Base-by-base conservation (phyloP, 2,329 filamentous ascomycete genomes). In the Pyrenochaeta sp. region DNA sequence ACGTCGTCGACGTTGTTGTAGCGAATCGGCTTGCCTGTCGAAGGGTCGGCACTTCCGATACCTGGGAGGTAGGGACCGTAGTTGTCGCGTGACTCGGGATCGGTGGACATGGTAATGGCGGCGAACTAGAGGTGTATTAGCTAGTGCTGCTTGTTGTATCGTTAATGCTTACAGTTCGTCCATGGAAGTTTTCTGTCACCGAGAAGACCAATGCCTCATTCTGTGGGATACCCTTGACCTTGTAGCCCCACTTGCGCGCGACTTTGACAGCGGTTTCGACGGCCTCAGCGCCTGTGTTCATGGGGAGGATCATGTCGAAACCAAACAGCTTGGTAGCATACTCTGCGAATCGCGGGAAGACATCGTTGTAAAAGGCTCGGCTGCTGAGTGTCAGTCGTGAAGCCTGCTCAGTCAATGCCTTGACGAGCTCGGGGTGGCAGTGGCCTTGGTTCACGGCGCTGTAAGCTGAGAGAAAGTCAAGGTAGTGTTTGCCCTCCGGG, bases 381-480 rank as follows among this genome's bases (percentile, higher is more conserved):
- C 93, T 97, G 80, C 92, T 97, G 67, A 98, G 87, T 0, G 94
- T 97, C 73, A 98, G 82, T 39, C 93, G 90, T 65, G 90, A 87
- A 47, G 95, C 95, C 82, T 99, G 95, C 66, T 97, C 92, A 37
- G 88, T 88, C 60, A 99, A 84, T 13, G 93, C 91, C 79, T 94
- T 93, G 76, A 99, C 89, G 56, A 98, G 88, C 82, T 96, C 93
- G 5, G 95, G 95, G 81, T 99, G 94, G 81, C 94, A 98, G 80
- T 99, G 94, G 63, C 94, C 94, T 81, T 98, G 94, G 83, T 98
- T 98, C 76, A 98, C 93, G 61, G 95, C 95, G 69, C 91, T 96
- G 85, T 99, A 99, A 66, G 95, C 95, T 46, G 94, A 98, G 66
- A 99, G 88, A 82, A 97, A 99, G 82, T 99, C 95, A 72, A 98